Evolutionary conservation across 2,329 filamentous ascomycete genomes (phyloP).

Genomic region (Nemania diffusa): DNA sequence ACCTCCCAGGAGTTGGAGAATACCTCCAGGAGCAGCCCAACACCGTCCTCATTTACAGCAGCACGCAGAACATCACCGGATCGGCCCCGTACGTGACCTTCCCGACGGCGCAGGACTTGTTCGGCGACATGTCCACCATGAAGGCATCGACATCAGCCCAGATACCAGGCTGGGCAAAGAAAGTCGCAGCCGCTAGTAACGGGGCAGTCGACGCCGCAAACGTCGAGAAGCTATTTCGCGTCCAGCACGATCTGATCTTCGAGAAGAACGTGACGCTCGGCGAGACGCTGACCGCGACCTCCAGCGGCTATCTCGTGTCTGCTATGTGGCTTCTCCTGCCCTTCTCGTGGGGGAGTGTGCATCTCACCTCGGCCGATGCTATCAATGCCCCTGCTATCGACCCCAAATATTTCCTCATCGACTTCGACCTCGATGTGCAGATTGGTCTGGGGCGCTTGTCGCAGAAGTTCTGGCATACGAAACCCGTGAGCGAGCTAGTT

Average conservation of each 20-base stretch:
- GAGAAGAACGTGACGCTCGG: conserved; percentile 56
- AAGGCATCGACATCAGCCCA: conserved; percentile 42
- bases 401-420: conserved; percentile 50
- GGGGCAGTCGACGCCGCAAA: conserved; percentile 46
- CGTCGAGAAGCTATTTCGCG: conserved; percentile 54
- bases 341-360: conserved; percentile 55
- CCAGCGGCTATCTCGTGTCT: conserved; percentile 49
- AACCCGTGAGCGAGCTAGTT: conserved; percentile 42
- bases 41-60: conserved; percentile 42
- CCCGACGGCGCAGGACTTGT: conserved; percentile 50
- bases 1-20: conserved; percentile 63
- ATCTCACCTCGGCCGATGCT: conserved; percentile 52
- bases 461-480: conserved; percentile 48
- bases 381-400: conserved; percentile 52
- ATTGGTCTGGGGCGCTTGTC: conserved; percentile 47
- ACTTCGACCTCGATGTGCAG: conserved; percentile 51
- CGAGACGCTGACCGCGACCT: conserved; percentile 56
- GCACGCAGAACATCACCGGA: conserved; percentile 37
- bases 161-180: conserved; percentile 48
- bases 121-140: conserved; percentile 45
- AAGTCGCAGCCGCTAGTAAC: conserved; percentile 43
- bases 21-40: conserved; percentile 63
- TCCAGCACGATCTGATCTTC: conserved; percentile 62
- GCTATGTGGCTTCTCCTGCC: conserved; percentile 53
- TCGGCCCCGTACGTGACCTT: conserved; percentile 50